Percentiles rank a stretch among this genome's conserved stretches.
Conservation (phyloP, 1,284 basidiomycete genomes). For the Ceratorhiza oryzae-sativae region DNA sequence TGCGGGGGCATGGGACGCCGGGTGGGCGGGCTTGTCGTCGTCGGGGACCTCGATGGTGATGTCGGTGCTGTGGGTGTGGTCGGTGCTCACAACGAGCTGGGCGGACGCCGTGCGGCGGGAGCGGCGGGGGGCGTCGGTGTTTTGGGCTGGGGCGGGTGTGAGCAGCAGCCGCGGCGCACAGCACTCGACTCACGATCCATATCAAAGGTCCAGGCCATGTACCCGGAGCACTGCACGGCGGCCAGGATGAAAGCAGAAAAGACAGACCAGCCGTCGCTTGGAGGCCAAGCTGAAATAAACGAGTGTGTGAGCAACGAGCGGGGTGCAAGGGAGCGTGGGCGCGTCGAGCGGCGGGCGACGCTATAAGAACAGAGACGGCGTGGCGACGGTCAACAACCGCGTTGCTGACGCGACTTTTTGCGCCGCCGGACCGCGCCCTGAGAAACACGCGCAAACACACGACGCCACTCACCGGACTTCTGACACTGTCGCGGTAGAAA, state of each 20-base stretch:
- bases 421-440: not conserved
- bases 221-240: slow-evolving; percentile 45
- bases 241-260: slow-evolving; percentile 47
- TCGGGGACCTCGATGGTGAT: slow-evolving; percentile 40
- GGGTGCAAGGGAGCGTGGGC: slow-evolving; percentile 31
- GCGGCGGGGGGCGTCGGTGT: slow-evolving; percentile 33
- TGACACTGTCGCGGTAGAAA: slow-evolving; percentile 6
- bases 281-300: not conserved
- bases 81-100: slow-evolving; percentile 22
- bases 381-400: not conserved
- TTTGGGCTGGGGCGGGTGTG: not conserved
- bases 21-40: slow-evolving; percentile 41
- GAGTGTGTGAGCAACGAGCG: slow-evolving; percentile 18
- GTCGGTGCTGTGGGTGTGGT: slow-evolving; percentile 43
- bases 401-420: slow-evolving; percentile 15
- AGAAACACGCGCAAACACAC: slow-evolving; percentile 18
- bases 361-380: not conserved
- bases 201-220: slow-evolving; percentile 48
- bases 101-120: slow-evolving; percentile 35
- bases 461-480: slow-evolving; percentile 20
- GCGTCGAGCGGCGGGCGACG: slow-evolving; percentile 16
- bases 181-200: slow-evolving; percentile 48
- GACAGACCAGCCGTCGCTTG: slow-evolving; percentile 28
- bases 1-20: slow-evolving; percentile 36
- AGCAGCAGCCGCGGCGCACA: not conserved